Conservation (phyloP, 2,329 filamentous ascomycete species). For the Sporothrix pseudoabietina region DNA sequence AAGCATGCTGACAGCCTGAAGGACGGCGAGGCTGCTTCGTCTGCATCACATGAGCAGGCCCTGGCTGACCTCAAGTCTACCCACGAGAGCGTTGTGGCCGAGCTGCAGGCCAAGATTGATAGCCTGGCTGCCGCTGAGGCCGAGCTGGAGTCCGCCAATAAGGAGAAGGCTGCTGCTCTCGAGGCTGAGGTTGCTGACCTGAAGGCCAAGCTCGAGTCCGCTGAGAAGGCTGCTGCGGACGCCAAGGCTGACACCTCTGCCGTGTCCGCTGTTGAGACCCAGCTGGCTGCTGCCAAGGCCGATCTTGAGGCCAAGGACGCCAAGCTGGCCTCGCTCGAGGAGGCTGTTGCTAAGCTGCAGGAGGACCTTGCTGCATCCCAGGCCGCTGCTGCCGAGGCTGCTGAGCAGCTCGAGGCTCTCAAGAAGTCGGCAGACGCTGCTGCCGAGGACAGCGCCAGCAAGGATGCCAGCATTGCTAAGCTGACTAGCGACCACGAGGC, state of each 20-base stretch:
- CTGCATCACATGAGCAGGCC: constrained; percentile 52
- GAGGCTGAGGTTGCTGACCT: constrained; percentile 57
- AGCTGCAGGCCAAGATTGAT: constrained; percentile 59
- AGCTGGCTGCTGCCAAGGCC: constrained; percentile 51
- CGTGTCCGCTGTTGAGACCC: constrained; percentile 45
- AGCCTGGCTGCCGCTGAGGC: constrained; percentile 53
- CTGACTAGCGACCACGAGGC: constrained; percentile 53
- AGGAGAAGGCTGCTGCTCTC: constrained; percentile 52
- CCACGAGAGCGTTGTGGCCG: constrained; percentile 52
- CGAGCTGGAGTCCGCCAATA: constrained; percentile 50
- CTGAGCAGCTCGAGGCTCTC: constrained; percentile 39
- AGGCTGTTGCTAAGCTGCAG: constrained; percentile 46
- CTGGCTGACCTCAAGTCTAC: constrained; percentile 54
- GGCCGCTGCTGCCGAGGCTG: constrained; percentile 47
- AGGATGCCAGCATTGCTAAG: constrained; percentile 54
- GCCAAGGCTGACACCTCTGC: constrained; percentile 48
- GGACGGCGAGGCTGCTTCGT: constrained; percentile 48
- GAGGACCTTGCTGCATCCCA: constrained; percentile 43
- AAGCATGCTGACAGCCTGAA: constrained; percentile 56
- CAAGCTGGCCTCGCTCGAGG: constrained; percentile 48
- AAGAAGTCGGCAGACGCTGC: constrained; percentile 38
- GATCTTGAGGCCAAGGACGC: constrained; percentile 50
- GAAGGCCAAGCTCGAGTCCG: constrained; percentile 51
- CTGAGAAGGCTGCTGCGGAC: constrained; percentile 50
- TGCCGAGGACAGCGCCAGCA: constrained; percentile 54